Evolutionary conservation across 139 green algal species (phyloP), one percentile per base, ranked within the genome.

Genomic region (Chlorella sp.): DNA sequence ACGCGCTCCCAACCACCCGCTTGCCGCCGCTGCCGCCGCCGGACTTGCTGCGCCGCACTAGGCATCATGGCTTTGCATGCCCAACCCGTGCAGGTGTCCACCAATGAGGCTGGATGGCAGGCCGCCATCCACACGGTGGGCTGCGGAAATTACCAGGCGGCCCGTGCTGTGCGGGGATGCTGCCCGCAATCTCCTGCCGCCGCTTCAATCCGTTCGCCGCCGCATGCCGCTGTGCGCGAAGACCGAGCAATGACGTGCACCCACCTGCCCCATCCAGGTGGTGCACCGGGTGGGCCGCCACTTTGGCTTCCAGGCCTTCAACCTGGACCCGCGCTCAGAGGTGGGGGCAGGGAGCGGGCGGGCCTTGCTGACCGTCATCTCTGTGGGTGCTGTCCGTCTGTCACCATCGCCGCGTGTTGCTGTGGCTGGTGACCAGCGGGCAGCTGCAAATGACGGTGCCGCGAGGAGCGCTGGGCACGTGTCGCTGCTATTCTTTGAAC

Each of bases 231-330:
- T n/a, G n/a, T n/a, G n/a, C n/a, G n/a, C n/a, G n/a, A n/a, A n/a
- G n/a, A n/a, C n/a, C n/a, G n/a, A n/a, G n/a, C n/a, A n/a, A n/a
- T n/a, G n/a, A n/a, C n/a, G n/a, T n/a, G n/a, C n/a, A 11, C 46
- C 7, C 46, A 11, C 11, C 11, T 7, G 7, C 8, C 46, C 51
- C 51, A 24, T 89, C 56, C 89, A 92, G 77, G 88, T 94, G 20
- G 87, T 94, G 51, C 92, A 90, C 79, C 80, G 87, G 3, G 56
- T 95, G 44, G 92, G 92, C 7, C 89, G 93, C 48, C 87, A 92
- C 78, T 94, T 96, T 87, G 90, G 92, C 48, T 96, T 96, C 86
- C 93, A 96, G 86, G 92, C 93, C 16, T 96, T 95, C 89, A 96
- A 96, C 86, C 43, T 89, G 34, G 91, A 92, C 70, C 90, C 92